Evolutionary conservation across 805 yeast genomes (phyloP).

Genomic region (Saccharomyces mikatae): DNA sequence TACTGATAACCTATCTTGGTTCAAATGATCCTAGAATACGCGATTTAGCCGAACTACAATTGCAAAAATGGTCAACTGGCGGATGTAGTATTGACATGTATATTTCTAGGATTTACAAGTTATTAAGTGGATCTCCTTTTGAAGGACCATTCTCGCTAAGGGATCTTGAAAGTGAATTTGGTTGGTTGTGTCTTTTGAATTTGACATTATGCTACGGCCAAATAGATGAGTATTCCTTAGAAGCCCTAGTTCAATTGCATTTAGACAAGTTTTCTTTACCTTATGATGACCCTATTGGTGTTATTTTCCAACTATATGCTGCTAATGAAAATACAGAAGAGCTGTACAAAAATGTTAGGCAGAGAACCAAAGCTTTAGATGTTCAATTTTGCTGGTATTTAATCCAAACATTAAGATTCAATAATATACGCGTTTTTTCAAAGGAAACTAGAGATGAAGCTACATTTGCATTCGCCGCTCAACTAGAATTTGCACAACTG

Average conservation of each 20-base stretch:
- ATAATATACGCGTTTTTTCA: slow-evolving; percentile 21
- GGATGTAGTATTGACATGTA: slow-evolving; percentile 40
- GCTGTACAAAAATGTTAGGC: slow-evolving; percentile 9
- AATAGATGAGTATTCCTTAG: slow-evolving; percentile 30
- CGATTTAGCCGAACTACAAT: slow-evolving; percentile 49
- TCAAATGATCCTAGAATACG: slow-evolving; percentile 57
- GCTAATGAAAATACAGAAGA: slow-evolving; percentile 9
- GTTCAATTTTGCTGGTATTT: slow-evolving; percentile 46
- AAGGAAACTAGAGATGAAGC: slow-evolving; percentile 31
- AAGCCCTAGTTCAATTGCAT: slow-evolving; percentile 25
- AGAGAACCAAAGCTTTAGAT: slow-evolving; percentile 21
- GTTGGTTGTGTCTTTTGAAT: slow-evolving; percentile 61
- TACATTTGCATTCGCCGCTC: slow-evolving; percentile 40
- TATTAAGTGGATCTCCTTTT: slow-evolving; percentile 48
- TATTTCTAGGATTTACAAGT: slow-evolving; percentile 51
- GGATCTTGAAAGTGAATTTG: slow-evolving; percentile 38
- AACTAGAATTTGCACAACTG: slow-evolving; percentile 40
- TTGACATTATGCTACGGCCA: slow-evolving; percentile 59
- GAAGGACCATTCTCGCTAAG: slow-evolving; percentile 20
- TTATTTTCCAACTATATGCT: slow-evolving; percentile 15
- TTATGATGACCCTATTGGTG: slow-evolving; percentile 6
- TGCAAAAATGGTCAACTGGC: slow-evolving; percentile 54
- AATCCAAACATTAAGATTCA: slow-evolving; percentile 37
- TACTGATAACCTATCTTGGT: slow-evolving; percentile 59
- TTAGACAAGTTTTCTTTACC: slow-evolving; percentile 10